Conservation (phyloP, 2,329 filamentous ascomycete genomes). For the Hyphodiscus sp. region DNA sequence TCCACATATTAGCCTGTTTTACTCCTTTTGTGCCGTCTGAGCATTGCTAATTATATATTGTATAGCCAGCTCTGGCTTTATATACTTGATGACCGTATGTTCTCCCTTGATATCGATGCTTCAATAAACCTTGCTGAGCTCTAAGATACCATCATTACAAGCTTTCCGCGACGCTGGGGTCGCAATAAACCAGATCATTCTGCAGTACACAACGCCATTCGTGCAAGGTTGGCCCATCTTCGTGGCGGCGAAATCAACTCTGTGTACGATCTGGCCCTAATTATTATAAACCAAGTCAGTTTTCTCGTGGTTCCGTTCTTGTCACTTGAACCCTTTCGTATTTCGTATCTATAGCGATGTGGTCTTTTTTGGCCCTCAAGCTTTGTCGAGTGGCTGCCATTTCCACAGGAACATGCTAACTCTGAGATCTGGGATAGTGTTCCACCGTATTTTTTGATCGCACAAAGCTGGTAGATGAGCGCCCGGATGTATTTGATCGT, state of each 20-base stretch:
- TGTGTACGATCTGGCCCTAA: conserved; percentile 32
- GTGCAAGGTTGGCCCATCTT: conserved; percentile 25
- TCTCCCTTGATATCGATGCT: not conserved
- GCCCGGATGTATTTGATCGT: conserved; percentile 26
- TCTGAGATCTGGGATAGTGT: conserved; percentile 16
- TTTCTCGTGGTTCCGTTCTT: too few species aligned
- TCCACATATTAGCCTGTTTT: too few species aligned
- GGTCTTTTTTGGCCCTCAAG: too few species aligned
- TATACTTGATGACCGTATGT: conserved; percentile 32
- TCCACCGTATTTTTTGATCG: conserved; percentile 35
- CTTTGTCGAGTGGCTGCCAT: too few species aligned
- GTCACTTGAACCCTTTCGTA: too few species aligned
- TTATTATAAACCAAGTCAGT: conserved; percentile 32
- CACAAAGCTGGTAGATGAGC: conserved; percentile 27
- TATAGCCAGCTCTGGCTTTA: conserved; percentile 36
- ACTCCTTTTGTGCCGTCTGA: too few species aligned
- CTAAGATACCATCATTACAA: conserved; percentile 34
- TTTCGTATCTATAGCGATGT: too few species aligned
- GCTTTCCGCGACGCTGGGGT: conserved; percentile 37
- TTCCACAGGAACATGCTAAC: too few species aligned
- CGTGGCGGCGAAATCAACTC: conserved; percentile 29
- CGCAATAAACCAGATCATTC: conserved; percentile 35
- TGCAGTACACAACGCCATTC: conserved; percentile 35
- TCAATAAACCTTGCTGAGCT: not conserved
- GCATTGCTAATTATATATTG: too few species aligned